These are phyloP conservation scores for Coemansia sp. DNA, from an alignment of 192 early-diverging fungal species.

Conservation along the genomic window DNA sequence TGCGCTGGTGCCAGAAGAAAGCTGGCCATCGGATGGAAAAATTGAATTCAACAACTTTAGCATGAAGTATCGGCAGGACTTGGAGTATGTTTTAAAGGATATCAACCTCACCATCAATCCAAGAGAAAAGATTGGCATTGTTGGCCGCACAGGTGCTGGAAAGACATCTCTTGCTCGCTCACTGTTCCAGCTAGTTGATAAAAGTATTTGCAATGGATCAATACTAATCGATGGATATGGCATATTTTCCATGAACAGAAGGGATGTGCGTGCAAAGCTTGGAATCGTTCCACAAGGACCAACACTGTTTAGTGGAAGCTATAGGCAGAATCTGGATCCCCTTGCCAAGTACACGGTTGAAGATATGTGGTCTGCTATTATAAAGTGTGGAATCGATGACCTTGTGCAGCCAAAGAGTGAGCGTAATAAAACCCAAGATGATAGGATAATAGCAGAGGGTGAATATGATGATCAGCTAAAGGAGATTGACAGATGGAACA, in stretches of 20 bases:
- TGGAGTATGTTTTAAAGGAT: too few relatives aligned
- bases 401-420: too few relatives aligned
- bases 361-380: too few relatives aligned
- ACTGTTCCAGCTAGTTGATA: constrained; percentile 63
- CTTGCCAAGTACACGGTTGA: constrained; percentile 60
- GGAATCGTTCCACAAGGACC: too few relatives aligned
- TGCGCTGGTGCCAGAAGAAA: constrained; percentile 3
- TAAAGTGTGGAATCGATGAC: too few relatives aligned
- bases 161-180: constrained; percentile 61
- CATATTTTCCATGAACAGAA: neutral
- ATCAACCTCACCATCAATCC: too few relatives aligned
- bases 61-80: neutral
- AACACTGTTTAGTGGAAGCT: constrained; percentile 53
- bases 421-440: too few relatives aligned
- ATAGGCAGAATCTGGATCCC: constrained; percentile 81
- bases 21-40: constrained; percentile 24
- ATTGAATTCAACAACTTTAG: constrained; percentile 39
- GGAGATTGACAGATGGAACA: too few relatives aligned
- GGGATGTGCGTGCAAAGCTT: too few relatives aligned
- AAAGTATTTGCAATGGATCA: constrained; percentile 42
- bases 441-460: too few relatives aligned
- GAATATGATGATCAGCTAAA: too few relatives aligned
- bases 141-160: constrained; percentile 57
- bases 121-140: too few relatives aligned
- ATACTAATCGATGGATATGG: constrained; percentile 82